Evolutionary conservation across 495 filamentous ascomycete genomes (phyloP), one percentile per base, ranked within the genome.

Genomic region (Talaromyces trachyspermus): DNA sequence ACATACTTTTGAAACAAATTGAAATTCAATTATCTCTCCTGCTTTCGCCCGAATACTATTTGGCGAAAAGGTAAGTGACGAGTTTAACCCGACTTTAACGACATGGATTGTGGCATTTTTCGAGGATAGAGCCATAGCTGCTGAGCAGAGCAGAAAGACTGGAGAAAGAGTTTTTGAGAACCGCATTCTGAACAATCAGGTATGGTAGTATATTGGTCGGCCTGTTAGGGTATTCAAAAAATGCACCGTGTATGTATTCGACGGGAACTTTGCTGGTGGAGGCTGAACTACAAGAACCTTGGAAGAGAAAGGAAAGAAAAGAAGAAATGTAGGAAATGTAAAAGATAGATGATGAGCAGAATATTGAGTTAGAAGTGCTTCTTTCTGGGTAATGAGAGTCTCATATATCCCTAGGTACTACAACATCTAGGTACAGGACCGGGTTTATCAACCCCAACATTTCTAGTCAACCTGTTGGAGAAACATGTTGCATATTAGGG

Each of bases 21-120:
- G 75, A 59, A 78, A 79, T 44, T 77, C 72, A 30, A 79, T 62
- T 42, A 72, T 48, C 26, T 71, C 66, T 8, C 75, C 75, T 0
- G 58, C 51, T 1, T 35, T 50, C 2, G 71, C 75, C 20, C 51
- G 54, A 25, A 78, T 47, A 2, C 56, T 63, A 35, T 68, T 58
- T 7, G 71, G 71, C 9, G 55, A 54, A 48, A 67, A 66, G 12
- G 29, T 43, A 4, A 62, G 52, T 7, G 39, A 42, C 19, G 53
- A 58, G 20, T 61, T 60, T 11, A 56, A 47, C 29, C 61, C 71
- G 39, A 82, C 78, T 29, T 65, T 61, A 43, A 82, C 75, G 45
- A 79, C 71, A 49, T 72, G 70, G 18, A 76, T 72, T 24, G 53
- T 72, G 12, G 58, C 56, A 26, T 37, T 15, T 20, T 38, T 38